Evolutionary conservation across 306 rosid species (phyloP), one percentile per base, ranked within the genome.

Genomic region (Medicago arabica): DNA sequence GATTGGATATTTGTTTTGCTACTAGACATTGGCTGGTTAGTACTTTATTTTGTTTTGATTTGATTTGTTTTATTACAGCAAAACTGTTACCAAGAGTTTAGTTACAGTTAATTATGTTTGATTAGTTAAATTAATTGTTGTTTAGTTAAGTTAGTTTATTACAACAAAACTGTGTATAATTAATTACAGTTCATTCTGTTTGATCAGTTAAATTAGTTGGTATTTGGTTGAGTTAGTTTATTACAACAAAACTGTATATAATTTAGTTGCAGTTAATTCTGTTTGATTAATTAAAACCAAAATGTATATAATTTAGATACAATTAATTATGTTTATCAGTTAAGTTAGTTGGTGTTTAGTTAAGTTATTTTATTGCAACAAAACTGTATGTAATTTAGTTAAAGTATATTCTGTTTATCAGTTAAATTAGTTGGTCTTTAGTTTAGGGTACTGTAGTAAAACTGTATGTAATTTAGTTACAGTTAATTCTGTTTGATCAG

Each of bases 21-120:
- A 89, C 96, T 4, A 86, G 93, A 69, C 98, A 96, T 81, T 96
- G 97, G 97, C 87, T 96, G 98, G 99, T 96, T 73, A 80, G 90
- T 84, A 67, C 57, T 66, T 44, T 12, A 14, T 16, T 43, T n/a
- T 14, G 12, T 8, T 8, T 60, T n/a, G n/a, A n/a, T n/a, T n/a
- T 44, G 49, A 0, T 3, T 64, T 31, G 31, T 28, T 28, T 28
- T 28, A 28, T 28, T 3, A 28, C 31, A 28, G 31, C 31, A 28
- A 28, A 28, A 28, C 31, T 28, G 31, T 28, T n/a, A n/a, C n/a
- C n/a, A n/a, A n/a, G n/a, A n/a, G n/a, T n/a, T 3, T 28, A 28
- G 4, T 28, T 28, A 28, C 4, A 3, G 31, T 28, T 28, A 28
- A 28, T 28, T 28, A 4, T 28, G 31, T 28, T 34, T 34, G 38